Base-by-base conservation (phyloP, 805 yeast species). In the Wickerhamomyces mucosus region DNA sequence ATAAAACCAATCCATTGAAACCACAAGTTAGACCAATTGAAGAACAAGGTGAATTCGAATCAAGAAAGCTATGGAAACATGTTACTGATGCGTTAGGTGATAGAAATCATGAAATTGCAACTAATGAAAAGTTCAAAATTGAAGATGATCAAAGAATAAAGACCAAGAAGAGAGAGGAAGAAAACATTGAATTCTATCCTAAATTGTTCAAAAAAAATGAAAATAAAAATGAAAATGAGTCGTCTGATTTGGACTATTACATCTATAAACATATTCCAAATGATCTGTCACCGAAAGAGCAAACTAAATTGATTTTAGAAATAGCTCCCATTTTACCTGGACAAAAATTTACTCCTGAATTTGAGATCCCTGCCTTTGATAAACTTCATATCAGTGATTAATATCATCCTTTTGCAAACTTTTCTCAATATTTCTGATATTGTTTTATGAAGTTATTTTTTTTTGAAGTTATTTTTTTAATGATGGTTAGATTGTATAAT, bases 291-390 rank as follows among this genome's bases (percentile, higher is more conserved):
- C 63, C 74, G n/a, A 71, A 71, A 28, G 61, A 60, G 20, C 69
- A 79, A 49, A 66, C 65, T 32, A 61, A 67, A 34, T 66, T 72
- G 32, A 65, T 86, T 18, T 62, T 78, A 34, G 72, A 72, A 32
- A 59, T 78, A 29, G 83, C 77, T 15, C 96, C 96, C 3, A 70
- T 88, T 26, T 56, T 85, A 27, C 95, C 95, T 1, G 95, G 95
- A 13, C 94, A 85, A 49, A 45, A 60, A 31, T 75, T 76, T 47
- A 69, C 75, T 14, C 71, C 68, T 18, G 69, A 74, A 41, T 81
- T 81, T 50, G 69, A 72, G 28, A 69, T 73, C 22, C 84, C 92
- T 10, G 92, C 84, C 11, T 68, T 58, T 37, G 56, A 72, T 48
- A 78, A 82, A 57, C 50, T 57, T 8, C 32, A 27, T 18, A 29